Evolutionary conservation across 2,329 filamentous ascomycete genomes (phyloP).

Genomic region (Cryphonectria naterciae): DNA sequence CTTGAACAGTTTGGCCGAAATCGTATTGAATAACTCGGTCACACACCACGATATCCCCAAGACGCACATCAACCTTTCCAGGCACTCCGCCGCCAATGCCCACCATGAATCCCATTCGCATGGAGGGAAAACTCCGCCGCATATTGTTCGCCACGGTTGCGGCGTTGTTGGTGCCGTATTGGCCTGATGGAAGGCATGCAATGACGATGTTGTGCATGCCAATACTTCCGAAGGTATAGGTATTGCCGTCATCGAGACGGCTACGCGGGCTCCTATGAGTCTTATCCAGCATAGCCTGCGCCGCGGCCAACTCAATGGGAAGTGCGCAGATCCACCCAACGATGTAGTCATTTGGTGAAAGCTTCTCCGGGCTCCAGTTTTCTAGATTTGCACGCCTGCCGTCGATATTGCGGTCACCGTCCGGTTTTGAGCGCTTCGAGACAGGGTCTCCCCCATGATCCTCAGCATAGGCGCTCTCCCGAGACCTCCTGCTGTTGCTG

Average conservation of each 20-base stretch:
- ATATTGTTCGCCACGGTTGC: slow-evolving; percentile 35
- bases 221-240: slow-evolving; percentile 15
- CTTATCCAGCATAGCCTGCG: slow-evolving; percentile 21
- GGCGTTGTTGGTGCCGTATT: slow-evolving; percentile 35
- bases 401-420: background rate
- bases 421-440: slow-evolving; percentile 1
- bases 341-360: slow-evolving; percentile 2
- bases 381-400: background rate
- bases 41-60: slow-evolving; percentile 41
- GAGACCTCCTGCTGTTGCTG: background rate
- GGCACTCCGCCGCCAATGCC: slow-evolving; percentile 40
- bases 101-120: slow-evolving; percentile 39
- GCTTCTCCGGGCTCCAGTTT: background rate
- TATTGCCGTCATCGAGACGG: background rate
- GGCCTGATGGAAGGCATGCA: slow-evolving; percentile 34
- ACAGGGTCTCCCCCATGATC: too few relatives aligned
- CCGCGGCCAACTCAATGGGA: slow-evolving; percentile 23
- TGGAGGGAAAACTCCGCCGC: slow-evolving; percentile 35
- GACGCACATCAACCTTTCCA: slow-evolving; percentile 35
- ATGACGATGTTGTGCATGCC: slow-evolving; percentile 31
- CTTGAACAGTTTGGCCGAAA: slow-evolving; percentile 16
- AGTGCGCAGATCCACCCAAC: slow-evolving; percentile 28
- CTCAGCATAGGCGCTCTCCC: background rate
- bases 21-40: slow-evolving; percentile 40
- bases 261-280: background rate